phyloP scores from a whole-genome alignment of 257 asterid genomes.

The Lycium barbarum region DNA sequence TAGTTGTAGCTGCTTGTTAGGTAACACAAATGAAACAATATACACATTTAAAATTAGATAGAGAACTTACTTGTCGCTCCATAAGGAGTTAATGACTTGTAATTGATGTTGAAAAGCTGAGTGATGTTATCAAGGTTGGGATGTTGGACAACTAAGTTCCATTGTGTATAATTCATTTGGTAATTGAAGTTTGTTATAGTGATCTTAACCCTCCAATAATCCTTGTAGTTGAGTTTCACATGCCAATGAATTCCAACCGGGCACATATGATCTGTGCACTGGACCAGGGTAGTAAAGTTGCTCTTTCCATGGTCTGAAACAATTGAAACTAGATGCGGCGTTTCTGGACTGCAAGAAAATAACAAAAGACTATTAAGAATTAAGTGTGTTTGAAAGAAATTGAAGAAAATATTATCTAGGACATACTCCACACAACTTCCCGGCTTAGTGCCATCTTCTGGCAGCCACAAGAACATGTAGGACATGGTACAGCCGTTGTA shows the following conservation, averaged over 20 bases:
- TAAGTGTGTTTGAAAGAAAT: neutral
- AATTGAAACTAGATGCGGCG: constrained; percentile 72
- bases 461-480: constrained; percentile 95
- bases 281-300: constrained; percentile 71
- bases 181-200: constrained; percentile 84
- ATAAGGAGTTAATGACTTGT: constrained; percentile 72
- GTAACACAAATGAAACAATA: constrained; percentile 7
- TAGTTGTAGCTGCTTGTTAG: neutral
- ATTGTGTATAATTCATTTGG: constrained; percentile 68
- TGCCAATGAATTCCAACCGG: constrained; percentile 91
- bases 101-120: constrained; percentile 77
- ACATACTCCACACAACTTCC: constrained; percentile 79
- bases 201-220: constrained; percentile 82
- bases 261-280: constrained; percentile 86
- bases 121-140: constrained; percentile 87
- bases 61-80: constrained; percentile 67
- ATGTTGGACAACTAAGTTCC: constrained; percentile 83
- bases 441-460: constrained; percentile 61
- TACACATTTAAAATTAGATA: neutral
- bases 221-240: constrained; percentile 80
- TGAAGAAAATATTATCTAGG: neutral
- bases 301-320: constrained; percentile 59
- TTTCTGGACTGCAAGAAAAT: constrained; percentile 53
- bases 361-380: neutral
- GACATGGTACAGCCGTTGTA: constrained; percentile 91